Evolutionary conservation across 345 rosid species (phyloP), one percentile per base, ranked within the genome.

Genomic region (Syzygium grande): DNA sequence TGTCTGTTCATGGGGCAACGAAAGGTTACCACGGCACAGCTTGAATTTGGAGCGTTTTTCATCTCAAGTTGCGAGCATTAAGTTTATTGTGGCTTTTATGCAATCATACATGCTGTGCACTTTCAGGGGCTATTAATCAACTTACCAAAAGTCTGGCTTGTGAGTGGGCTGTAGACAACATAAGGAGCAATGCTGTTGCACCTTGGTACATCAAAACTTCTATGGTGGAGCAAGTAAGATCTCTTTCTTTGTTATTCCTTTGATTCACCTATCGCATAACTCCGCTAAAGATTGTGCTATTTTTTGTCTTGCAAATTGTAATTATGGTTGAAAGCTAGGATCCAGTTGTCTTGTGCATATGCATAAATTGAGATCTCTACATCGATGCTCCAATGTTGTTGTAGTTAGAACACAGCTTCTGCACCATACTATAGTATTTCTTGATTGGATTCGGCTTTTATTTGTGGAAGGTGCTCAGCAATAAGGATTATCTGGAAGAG

Each of bases 141-240:
- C 96, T 96, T 34, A 93, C 97, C 14, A 94, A 87, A 85, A 94
- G 84, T 87, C 90, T 96, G 90, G 97, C 99, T 61, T 95, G 96
- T 68, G 99, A 96, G 90, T 96, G 97, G 97, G 97, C 99, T 0
- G 93, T 92, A 68, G 99, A 95, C 91, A 95, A 93, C 85, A 96
- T 95, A 90, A 94, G 97, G 91, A 86, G 93, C 90, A 95, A 95
- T 87, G 95, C 95, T 85, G 97, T 96, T 86, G 98, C 96, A 13
- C 98, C 99, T 56, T 96, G 99, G 98, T 94, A 93, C 90, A 93
- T 96, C 92, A 94, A 89, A 92, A 96, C 98, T 61, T 92, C 97
- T 51, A 92, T 96, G 97, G 96, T 95, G 89, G 96, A 95, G 85
- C 95, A 91, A 77, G 98, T 96, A 95, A 92, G 85, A 80, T 55